Evolutionary conservation across 1,284 basidiomycete species (phyloP), one percentile per base, ranked within the genome.

Genomic region (Leccinum griseonigrum): DNA sequence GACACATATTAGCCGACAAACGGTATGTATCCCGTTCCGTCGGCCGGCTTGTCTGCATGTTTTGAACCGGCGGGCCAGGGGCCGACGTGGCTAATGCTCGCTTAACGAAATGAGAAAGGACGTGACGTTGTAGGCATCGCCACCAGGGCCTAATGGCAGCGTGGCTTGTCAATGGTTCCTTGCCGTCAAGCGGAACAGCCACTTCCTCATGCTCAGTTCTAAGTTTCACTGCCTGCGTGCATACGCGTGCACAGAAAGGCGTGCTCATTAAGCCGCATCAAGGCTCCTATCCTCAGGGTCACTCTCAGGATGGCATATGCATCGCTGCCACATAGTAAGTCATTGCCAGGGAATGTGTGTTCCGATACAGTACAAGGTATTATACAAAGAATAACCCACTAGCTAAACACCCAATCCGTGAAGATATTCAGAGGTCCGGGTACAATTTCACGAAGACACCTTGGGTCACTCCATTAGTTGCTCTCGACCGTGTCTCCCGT

Each of bases 321-420:
- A 14, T 38, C 36, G 36, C 36, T 38, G 22, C 13, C 34, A 34
- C 4, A 34, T 34, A 32, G 4, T 32, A n/a, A 32, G 32, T 34
- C 32, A 34, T 13, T 34, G 32, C 32, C 13, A 16, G 16, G 38
- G 16, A n/a, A 1, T n/a, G 9, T 43, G 34, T 18, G 5, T 26
- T 54, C 50, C 16, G 18, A 57, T 26, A 36, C 14, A 46, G 16
- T 57, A 66, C 69, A 65, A 57, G 70, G 65, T 69, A 69, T 70
- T 55, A 29, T 68, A 68, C 53, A 68, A 29, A 59, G n/a, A 11
- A 7, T 31, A 43, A 22, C 36, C 10, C 11, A 43, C 18, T 13
- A 53, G 59, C 6, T 52, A 59, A 34, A 58, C 57, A 56, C 16
- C 52, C 31, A 43, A 40, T 36, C 5, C 40, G 10, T 57, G 13